phyloP scores from a whole-genome alignment of 768 basidiomycete species.

The Amanita fuliginea region DNA sequence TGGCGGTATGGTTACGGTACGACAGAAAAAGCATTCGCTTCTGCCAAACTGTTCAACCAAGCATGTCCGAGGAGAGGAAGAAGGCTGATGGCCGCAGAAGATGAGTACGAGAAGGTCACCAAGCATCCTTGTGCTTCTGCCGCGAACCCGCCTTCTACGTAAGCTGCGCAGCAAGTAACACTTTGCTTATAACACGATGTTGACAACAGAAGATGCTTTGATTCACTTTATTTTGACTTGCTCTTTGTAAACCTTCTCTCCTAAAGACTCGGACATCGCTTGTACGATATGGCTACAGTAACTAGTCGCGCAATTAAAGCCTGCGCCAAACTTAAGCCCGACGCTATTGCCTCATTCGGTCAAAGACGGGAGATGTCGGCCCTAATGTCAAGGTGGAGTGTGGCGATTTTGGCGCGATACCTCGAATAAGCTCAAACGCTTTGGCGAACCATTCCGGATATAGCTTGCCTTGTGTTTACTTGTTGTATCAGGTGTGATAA shows the following conservation, averaged over 20 bases:
- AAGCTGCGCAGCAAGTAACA: not conserved
- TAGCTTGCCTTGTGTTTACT: not conserved
- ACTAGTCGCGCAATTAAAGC: not conserved
- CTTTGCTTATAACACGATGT: not conserved
- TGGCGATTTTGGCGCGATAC: not conserved
- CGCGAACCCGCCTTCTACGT: conserved; percentile 1
- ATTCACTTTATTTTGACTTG: not conserved
- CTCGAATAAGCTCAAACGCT: not conserved
- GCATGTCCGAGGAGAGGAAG: conserved; percentile 2
- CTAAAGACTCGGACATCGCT: not conserved
- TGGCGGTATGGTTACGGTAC: not conserved
- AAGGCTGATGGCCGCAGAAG: not conserved
- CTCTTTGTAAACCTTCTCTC: not conserved
- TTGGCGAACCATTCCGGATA: not conserved
- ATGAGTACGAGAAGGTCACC: not conserved
- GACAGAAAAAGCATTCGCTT: not conserved
- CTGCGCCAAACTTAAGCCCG: not conserved
- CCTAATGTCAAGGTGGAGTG: not conserved
- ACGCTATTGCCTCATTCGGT: not conserved
- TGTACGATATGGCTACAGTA: not conserved
- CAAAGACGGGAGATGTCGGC: not conserved
- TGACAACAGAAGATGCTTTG: not conserved
- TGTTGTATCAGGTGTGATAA: conserved; percentile 1
- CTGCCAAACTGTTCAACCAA: not conserved
- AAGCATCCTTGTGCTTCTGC: not conserved